phyloP scores from a whole-genome alignment of 2,329 filamentous ascomycete species.

The Fusarium caatingaense region DNA sequence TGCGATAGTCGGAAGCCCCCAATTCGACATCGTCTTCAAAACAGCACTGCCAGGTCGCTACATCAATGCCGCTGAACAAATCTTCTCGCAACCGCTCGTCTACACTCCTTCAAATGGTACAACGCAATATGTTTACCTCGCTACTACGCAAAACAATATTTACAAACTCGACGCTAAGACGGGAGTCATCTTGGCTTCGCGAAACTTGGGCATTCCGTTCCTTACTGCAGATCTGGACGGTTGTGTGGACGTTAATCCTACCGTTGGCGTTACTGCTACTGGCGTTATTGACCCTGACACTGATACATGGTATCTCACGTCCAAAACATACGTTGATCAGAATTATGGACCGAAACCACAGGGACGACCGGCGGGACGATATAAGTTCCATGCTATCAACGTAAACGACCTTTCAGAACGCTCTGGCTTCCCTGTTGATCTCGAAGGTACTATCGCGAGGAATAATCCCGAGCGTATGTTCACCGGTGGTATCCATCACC shows the following conservation, averaged over 20 bases:
- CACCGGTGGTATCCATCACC: slow-evolving; percentile 63
- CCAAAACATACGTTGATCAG: slow-evolving; percentile 57
- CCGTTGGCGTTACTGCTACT: slow-evolving; percentile 59
- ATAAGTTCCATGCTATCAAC: slow-evolving; percentile 54
- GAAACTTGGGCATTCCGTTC: slow-evolving; percentile 63
- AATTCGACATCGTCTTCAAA: slow-evolving; percentile 67
- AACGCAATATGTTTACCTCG: slow-evolving; percentile 65
- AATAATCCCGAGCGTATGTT: slow-evolving; percentile 63
- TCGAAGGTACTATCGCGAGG: slow-evolving; percentile 59
- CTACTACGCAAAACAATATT: slow-evolving; percentile 68
- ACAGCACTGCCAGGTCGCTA: slow-evolving; percentile 64
- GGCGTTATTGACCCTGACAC: slow-evolving; percentile 59
- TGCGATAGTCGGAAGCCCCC: slow-evolving; percentile 63
- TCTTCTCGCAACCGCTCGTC: slow-evolving; percentile 62
- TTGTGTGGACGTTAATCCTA: slow-evolving; percentile 62
- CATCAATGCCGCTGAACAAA: slow-evolving; percentile 60
- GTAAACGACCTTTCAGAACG: slow-evolving; percentile 53
- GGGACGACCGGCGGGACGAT: slow-evolving; percentile 50
- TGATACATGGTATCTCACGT: slow-evolving; percentile 57
- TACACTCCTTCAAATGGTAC: slow-evolving; percentile 60
- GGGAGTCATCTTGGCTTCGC: slow-evolving; percentile 60
- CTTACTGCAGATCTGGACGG: slow-evolving; percentile 60
- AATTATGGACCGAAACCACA: slow-evolving; percentile 46
- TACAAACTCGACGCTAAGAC: slow-evolving; percentile 68
- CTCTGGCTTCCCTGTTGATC: slow-evolving; percentile 59